Conservation (phyloP, 306 rosid genomes). For the Castanea sativa region DNA sequence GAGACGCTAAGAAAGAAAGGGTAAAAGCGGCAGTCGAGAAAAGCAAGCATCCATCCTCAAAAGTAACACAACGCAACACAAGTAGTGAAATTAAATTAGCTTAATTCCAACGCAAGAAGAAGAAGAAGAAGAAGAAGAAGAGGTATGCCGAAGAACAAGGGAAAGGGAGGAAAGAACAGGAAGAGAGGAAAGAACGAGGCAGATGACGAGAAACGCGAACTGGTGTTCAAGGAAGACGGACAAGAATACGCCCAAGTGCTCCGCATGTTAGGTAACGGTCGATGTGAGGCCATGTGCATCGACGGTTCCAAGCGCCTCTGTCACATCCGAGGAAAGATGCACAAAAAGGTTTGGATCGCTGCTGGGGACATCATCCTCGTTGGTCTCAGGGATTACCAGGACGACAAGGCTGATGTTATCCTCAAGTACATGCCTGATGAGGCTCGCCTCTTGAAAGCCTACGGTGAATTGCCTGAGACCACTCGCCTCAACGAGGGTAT, state of each 20-base stretch:
- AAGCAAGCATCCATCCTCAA: too few species aligned
- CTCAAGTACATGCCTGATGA: constrained; percentile 51
- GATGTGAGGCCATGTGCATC: constrained; percentile 45
- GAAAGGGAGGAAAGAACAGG: constrained; percentile 54
- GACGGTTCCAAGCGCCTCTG: constrained; percentile 44
- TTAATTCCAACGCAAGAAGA: too few species aligned
- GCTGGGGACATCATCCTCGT: constrained; percentile 47
- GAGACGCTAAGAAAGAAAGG: too few species aligned
- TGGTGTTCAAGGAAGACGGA: constrained; percentile 41
- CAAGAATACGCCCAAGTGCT: constrained; percentile 42
- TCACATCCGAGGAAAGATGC: constrained; percentile 53
- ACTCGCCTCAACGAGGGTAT: constrained; percentile 34
- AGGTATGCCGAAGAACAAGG: constrained; percentile 54
- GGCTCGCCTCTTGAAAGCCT: constrained; percentile 41
- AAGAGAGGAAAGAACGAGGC: constrained; percentile 62
- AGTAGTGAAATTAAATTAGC: too few species aligned
- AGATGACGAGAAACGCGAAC: constrained; percentile 47
- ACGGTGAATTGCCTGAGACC: constrained; percentile 33
- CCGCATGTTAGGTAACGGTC: constrained; percentile 39
- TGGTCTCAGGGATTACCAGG: constrained; percentile 41
- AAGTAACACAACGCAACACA: too few species aligned
- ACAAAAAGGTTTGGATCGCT: constrained; percentile 53
- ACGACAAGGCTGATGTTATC: constrained; percentile 45
- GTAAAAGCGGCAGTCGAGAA: too few species aligned
- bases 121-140: too few species aligned